Conservation (phyloP, 108 stramenopile species). For the Cyclostephanos invisitatus region DNA sequence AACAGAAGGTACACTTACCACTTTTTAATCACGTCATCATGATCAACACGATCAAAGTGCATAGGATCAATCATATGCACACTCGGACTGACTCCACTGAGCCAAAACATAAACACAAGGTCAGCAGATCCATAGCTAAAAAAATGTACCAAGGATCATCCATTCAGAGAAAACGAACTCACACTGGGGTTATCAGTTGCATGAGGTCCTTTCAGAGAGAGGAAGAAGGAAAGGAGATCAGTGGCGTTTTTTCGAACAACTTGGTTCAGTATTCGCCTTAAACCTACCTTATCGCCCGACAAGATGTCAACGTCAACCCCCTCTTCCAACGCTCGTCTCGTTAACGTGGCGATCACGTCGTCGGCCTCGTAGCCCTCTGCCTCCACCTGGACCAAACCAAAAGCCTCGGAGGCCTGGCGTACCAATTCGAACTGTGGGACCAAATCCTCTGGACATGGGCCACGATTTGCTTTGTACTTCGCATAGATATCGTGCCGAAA, state of each 20-base stretch:
- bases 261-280: no score
- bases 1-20: slow-evolving; percentile 39
- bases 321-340: slow-evolving; percentile 59
- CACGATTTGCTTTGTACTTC: slow-evolving; percentile 85
- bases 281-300: slow-evolving; percentile 67
- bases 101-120: neutral
- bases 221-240: neutral
- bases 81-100: slow-evolving; percentile 31
- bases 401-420: slow-evolving; percentile 74
- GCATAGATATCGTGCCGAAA: slow-evolving; percentile 80
- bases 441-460: slow-evolving; percentile 79
- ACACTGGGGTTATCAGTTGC: slow-evolving; percentile 77
- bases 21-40: slow-evolving; percentile 73
- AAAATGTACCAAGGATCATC: neutral
- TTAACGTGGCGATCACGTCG: slow-evolving; percentile 89
- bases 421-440: slow-evolving; percentile 83
- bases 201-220: slow-evolving; percentile 61
- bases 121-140: neutral
- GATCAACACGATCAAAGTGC: slow-evolving; percentile 59
- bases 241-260: neutral
- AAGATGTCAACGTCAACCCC: slow-evolving; percentile 75
- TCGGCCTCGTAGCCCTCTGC: slow-evolving; percentile 86
- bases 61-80: slow-evolving; percentile 87
- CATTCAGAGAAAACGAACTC: neutral
- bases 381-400: slow-evolving; percentile 75